Base-by-base conservation (phyloP, 345 rosid species). In the Brassica nigra region DNA sequence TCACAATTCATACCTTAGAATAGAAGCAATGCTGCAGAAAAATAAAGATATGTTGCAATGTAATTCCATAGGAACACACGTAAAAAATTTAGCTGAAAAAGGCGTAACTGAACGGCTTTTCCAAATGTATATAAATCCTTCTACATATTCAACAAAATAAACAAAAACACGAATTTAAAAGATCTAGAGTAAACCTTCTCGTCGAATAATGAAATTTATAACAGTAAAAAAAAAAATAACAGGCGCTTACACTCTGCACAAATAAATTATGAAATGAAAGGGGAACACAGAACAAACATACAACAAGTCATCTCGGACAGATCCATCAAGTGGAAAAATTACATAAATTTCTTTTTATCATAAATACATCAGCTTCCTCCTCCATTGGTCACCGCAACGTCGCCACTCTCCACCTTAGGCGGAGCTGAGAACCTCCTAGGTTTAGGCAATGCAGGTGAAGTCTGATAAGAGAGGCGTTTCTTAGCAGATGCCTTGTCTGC, bases 401-500 rank as follows among this genome's bases (percentile, higher is more conserved):
- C 83, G 28, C 15, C 62, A 71, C 69, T 80, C 77, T 90, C 92
- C 76, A 91, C 70, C 85, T 91, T 95, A 5, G 93, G 91, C 0
- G 94, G 98, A 71, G 87, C 94, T 3, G 93, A 89, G 71, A 89
- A 90, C 85, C 91, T 85, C 82, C 98, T 29, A 3, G 86, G 87
- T 79, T 76, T 87, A 9, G 80, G 80, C 62, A 80, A 37, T 71
- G 93, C 96, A 0, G 91, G 91, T 4, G 99, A 90, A 28, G 85
- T 86, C 1, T 97, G 88, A 80, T 86, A 95, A 7, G 98, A 86
- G 9, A 95, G 93, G 47, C 91, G 86, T 76, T 95, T 95, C 93
- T 88, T 95, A 8, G 88, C 84, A 4, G 86, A 70, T 31, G 71
- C 90, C 63, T 88, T 91, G 4, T 89, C 99, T 0, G 82, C 81